Conservation (phyloP, 176 grass and related monocot species). For the Carex myosuroides region DNA sequence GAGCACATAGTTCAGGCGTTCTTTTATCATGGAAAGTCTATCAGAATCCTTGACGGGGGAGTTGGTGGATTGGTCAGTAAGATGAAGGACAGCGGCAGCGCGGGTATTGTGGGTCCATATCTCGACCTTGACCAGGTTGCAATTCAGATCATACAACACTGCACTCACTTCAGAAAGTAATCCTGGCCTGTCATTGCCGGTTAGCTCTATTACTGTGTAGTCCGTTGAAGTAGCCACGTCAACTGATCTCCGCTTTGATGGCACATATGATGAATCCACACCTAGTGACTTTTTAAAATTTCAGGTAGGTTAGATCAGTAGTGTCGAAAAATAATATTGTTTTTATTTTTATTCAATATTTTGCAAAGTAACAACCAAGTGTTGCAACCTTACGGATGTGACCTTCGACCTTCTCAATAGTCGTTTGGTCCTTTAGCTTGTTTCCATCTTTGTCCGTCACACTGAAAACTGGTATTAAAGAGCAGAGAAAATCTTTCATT, state of each 20-base stretch:
- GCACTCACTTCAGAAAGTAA: conserved; percentile 80
- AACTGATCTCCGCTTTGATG: conserved; percentile 51
- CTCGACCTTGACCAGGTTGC: conserved; percentile 72
- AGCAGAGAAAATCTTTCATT: conserved; percentile 12
- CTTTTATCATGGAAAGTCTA: conserved; percentile 37
- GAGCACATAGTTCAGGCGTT: conserved; percentile 45
- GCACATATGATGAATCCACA: conserved; percentile 52
- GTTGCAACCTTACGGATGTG: conserved; percentile 49
- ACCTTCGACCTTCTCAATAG: conserved; percentile 33
- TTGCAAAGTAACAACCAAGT: not conserved
- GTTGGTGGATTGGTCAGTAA: conserved; percentile 49
- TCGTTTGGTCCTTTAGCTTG: conserved; percentile 45
- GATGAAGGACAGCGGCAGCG: conserved; percentile 61
- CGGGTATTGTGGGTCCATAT: conserved; percentile 83
- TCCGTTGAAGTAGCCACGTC: conserved; percentile 47
- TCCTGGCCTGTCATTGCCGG: conserved; percentile 65
- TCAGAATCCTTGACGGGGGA: conserved; percentile 29
- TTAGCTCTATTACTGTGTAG: conserved; percentile 66
- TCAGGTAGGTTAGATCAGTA: not conserved
- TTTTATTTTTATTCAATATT: not conserved
- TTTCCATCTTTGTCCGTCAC: conserved; percentile 65
- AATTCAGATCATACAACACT: conserved; percentile 53
- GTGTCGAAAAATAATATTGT: not conserved
- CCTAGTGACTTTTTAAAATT: conserved; percentile 49
- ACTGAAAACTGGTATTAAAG: conserved; percentile 50